Conservation (phyloP, 192 early-diverging fungal genomes). For the Gorgonomyces haynaldii region DNA sequence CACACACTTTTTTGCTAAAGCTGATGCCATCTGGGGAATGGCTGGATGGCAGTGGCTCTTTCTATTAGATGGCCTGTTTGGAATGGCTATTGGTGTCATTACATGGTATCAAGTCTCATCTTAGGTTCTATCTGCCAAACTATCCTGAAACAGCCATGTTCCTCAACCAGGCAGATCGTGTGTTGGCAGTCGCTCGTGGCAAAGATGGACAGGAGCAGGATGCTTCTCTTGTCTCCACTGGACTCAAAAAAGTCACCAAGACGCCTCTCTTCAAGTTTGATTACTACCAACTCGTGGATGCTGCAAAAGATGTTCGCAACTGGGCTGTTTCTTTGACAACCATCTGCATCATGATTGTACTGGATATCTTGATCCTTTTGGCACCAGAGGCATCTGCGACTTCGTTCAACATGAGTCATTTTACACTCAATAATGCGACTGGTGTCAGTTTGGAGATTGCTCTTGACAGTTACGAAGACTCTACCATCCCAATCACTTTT, state of each 20-base stretch:
- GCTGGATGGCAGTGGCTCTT: slow-evolving; percentile 16
- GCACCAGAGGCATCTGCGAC: slow-evolving; percentile 12
- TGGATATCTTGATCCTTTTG: slow-evolving; percentile 10
- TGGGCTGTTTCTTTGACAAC: slow-evolving; percentile 11
- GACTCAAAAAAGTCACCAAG: neutral
- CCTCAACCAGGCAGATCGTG: slow-evolving; percentile 21
- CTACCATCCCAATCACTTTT: slow-evolving; percentile 5
- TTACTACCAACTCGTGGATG: slow-evolving; percentile 13
- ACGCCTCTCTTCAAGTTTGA: slow-evolving; percentile 5
- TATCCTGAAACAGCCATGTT: slow-evolving; percentile 22
- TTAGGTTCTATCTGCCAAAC: slow-evolving; percentile 13
- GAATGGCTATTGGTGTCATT: slow-evolving; percentile 3
- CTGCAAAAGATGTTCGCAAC: slow-evolving; percentile 9
- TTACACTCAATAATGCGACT: neutral
- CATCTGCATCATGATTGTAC: slow-evolving; percentile 1
- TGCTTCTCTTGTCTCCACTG: neutral
- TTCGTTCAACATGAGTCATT: slow-evolving; percentile 3
- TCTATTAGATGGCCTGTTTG: slow-evolving; percentile 11
- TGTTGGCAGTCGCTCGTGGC: slow-evolving; percentile 18
- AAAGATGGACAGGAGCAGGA: slow-evolving; percentile 14
- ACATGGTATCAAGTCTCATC: neutral
- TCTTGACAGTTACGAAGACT: slow-evolving; percentile 1
- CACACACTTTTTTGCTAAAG: slow-evolving; percentile 10
- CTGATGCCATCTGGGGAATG: slow-evolving; percentile 9
- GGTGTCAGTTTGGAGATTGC: neutral